Base-by-base conservation (phyloP, 306 rosid genomes). In the Prunus mongolica region DNA sequence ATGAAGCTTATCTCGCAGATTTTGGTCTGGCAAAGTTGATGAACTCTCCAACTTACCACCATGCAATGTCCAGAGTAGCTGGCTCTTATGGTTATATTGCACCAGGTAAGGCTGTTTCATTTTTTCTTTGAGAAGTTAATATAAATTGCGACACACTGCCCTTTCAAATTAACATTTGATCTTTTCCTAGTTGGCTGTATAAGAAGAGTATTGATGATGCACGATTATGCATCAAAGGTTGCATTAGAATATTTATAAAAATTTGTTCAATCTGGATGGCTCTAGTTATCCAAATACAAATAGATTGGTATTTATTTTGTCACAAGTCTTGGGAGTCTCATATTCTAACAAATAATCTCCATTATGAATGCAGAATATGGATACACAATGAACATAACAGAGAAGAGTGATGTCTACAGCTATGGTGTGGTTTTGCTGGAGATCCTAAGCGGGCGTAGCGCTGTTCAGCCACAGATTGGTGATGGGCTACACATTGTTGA, bases 1-100 rank as follows among this genome's bases (percentile, higher is more conserved):
- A 76, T 55, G 97, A 96, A 72, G 98, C 93, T 25, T 95, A 89
- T 83, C 78, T 96, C 0, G 99, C 99, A 67, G 98, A 96, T 87
- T 96, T 96, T 60, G 99, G 99, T 38, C 93, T 96, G 0, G 99
- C 98, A 11, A 96, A 96, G 84, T 82, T 88, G 80, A 96, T 92
- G 99, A 89, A 73, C 78, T 84, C 98, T 24, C 93, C 93, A 67
- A 91, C 56, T 69, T 92, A 91, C 81, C 91, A 88, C 75, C 97
- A 92, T 44, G 99, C 97, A 56, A 92, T 91, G 90, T 96, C 99
- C 32, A 88, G 98, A 84, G 97, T 96, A 58, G 99, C 99, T 20
- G 99, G 99, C 9, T 96, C 99, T 14, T 96, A 96, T 57, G 99
- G 99, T 63, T 96, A 96, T 57, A 96, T 96, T 78, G 99, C 99